These are phyloP conservation scores for Suillus subluteus DNA, from an alignment of 768 basidiomycete genomes.

Conservation along the genomic window DNA sequence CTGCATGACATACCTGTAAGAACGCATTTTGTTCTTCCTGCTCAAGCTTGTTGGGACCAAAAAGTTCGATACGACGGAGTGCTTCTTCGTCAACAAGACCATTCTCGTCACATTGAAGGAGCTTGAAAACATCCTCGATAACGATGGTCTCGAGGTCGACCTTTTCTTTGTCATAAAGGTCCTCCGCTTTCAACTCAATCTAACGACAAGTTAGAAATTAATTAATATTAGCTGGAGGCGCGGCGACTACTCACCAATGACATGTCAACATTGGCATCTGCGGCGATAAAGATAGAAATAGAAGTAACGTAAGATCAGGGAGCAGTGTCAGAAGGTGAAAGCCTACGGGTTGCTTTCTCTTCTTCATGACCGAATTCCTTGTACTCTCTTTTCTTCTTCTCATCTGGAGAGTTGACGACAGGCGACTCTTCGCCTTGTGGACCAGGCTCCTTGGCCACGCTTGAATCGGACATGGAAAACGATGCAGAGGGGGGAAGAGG, in stretches of 20 bases:
- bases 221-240: constrained; percentile 6
- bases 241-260: constrained; percentile 51
- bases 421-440: constrained; percentile 54
- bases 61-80: constrained; percentile 81
- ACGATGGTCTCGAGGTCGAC: constrained; percentile 97
- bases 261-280: constrained; percentile 91
- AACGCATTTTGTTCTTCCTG: constrained; percentile 88
- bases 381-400: constrained; percentile 79
- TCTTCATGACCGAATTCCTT: constrained; percentile 83
- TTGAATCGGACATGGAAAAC: constrained; percentile 39
- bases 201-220: constrained; percentile 18
- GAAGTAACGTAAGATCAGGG: not conserved
- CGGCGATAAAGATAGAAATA: constrained; percentile 6
- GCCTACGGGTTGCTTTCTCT: constrained; percentile 69
- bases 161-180: constrained; percentile 98
- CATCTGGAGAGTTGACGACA: constrained; percentile 22
- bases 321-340: not conserved
- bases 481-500: constrained; percentile 6
- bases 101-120: constrained; percentile 86
- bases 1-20: constrained; percentile 65
- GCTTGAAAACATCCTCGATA: constrained; percentile 95
- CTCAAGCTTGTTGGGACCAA: constrained; percentile 96
- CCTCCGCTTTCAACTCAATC: constrained; percentile 92
- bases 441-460: constrained; percentile 69
- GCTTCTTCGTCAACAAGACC: constrained; percentile 83